A percentile compares a stretch with the other conserved stretches of the same genome.
phyloP scores from a whole-genome alignment of 768 basidiomycete genomes.

The Boletus vermiculosoides region DNA sequence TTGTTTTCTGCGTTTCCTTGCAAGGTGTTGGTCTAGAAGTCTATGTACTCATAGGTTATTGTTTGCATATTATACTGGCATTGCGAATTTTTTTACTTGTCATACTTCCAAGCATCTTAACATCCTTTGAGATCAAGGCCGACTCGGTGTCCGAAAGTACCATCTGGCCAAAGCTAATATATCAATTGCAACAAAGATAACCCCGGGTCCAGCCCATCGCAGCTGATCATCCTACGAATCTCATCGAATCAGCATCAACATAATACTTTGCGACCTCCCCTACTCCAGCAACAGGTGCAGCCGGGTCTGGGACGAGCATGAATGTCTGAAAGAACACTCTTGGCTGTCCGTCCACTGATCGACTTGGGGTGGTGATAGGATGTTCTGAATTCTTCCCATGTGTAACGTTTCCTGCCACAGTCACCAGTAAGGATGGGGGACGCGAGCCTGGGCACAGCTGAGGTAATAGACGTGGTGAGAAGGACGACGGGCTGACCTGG shows the following conservation, averaged over 20 bases:
- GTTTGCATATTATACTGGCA: conserved; percentile 1
- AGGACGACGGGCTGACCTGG: conserved; percentile 51
- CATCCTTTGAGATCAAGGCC: neutral
- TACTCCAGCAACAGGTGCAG: conserved; percentile 57
- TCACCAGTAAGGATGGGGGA: conserved; percentile 76
- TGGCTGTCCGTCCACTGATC: conserved; percentile 70
- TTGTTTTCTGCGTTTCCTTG: neutral
- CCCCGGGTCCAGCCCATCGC: neutral
- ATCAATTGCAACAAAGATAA: neutral
- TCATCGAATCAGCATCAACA: conserved; percentile 71
- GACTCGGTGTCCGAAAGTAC: neutral
- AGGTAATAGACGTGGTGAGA: conserved; percentile 8
- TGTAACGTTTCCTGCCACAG: conserved; percentile 76
- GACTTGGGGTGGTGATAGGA: conserved; percentile 45
- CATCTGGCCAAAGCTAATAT: neutral
- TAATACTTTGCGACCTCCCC: conserved; percentile 83
- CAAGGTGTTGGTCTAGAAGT: conserved; percentile 1
- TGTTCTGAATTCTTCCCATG: conserved; percentile 66
- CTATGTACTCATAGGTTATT: conserved; percentile 13
- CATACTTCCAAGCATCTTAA: neutral
- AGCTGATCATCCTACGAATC: conserved; percentile 68
- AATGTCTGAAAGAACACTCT: conserved; percentile 88
- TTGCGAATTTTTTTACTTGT: neutral
- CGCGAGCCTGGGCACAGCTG: conserved; percentile 53
- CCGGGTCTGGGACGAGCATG: conserved; percentile 75